Percentiles rank a stretch among this genome's conserved stretches.
These are phyloP conservation scores for Erodium maritimum DNA, from an alignment of 345 rosid genomes.

Conservation along the genomic window DNA sequence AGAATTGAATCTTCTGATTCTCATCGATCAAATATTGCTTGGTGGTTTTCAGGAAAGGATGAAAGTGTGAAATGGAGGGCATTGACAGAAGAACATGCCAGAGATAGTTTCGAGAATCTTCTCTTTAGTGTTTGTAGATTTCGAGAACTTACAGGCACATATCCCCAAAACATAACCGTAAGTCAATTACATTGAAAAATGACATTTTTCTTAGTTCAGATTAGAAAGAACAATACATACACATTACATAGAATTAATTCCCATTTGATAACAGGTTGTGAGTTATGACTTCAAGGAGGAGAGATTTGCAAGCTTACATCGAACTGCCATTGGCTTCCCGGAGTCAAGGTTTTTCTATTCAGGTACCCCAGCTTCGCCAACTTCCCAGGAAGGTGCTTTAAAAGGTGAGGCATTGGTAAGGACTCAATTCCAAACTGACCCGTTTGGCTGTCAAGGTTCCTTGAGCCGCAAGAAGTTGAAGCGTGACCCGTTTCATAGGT, in stretches of 20 bases:
- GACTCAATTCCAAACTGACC: slow-evolving; percentile 76
- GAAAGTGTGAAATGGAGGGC: slow-evolving; percentile 66
- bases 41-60: slow-evolving; percentile 41
- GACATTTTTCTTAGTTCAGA: not conserved
- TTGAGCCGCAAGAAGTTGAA: slow-evolving; percentile 71
- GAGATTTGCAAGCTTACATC: slow-evolving; percentile 70
- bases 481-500: slow-evolving; percentile 86
- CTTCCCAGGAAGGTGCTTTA: slow-evolving; percentile 58
- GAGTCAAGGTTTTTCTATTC: slow-evolving; percentile 56
- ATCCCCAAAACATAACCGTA: slow-evolving; percentile 86
- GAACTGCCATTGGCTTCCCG: slow-evolving; percentile 73
- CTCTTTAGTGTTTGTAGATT: slow-evolving; percentile 86
- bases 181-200: slow-evolving; percentile 13
- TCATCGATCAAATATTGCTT: slow-evolving; percentile 1
- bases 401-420: slow-evolving; percentile 78
- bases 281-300: slow-evolving; percentile 89
- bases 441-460: slow-evolving; percentile 72
- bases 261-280: slow-evolving; percentile 43
- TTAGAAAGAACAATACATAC: not conserved
- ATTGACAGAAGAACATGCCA: slow-evolving; percentile 91
- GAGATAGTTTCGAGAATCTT: slow-evolving; percentile 97
- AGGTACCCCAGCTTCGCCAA: slow-evolving; percentile 59
- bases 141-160: slow-evolving; percentile 84
- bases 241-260: not conserved
- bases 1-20: not conserved